Base-by-base conservation (phyloP, 2,329 filamentous ascomycete genomes). In the Penicillium psychrosexuale region DNA sequence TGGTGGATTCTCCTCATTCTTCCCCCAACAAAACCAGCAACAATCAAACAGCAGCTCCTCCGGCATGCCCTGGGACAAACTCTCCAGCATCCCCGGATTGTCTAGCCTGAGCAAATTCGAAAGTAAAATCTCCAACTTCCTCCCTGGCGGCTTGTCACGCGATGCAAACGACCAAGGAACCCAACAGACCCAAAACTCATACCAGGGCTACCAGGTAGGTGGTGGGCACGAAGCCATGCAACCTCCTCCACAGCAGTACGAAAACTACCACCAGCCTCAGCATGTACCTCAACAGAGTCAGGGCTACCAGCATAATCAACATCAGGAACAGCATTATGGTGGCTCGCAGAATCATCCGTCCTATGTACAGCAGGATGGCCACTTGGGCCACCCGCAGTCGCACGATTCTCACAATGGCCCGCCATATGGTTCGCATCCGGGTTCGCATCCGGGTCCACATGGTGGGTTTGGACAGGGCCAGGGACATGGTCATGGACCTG, bases 31-130 rank as follows among this genome's bases (percentile, higher is more conserved):
- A 58, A 65, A 12, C 6, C 34, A 38, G 15, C 33, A 47, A 8
- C 59, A 68, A 34, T 61, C 63, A 24, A 54, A 3, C 45, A 54
- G 28, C 19, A 36, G 39, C 30, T 62, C 62, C 0, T 61, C 66
- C 3, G 62, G 61, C 17, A 15, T 64, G 33, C 63, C 63, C 12
- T 65, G 63, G 63, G 57, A 65, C 22, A 64, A 63, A 24, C 45
- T 69, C 47, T 53, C 65, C 58, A 54, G 60, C 50, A 42, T 70
- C 57, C 34, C 65, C 1, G 73, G 74, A 8, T 68, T 75, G 34
- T 74, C 72, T 6, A 72, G 72, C 12, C 37, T 75, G 22, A 65
- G 64, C 46, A 75, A 73, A 47, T 59, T 73, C 8, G 66, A 66
- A 33, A 67, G 65, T 38, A 68, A 64, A 7, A 63, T 72, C 42